phyloP scores from a whole-genome alignment of 352 stramenopile genomes.

The Phytophthora sp. region DNA sequence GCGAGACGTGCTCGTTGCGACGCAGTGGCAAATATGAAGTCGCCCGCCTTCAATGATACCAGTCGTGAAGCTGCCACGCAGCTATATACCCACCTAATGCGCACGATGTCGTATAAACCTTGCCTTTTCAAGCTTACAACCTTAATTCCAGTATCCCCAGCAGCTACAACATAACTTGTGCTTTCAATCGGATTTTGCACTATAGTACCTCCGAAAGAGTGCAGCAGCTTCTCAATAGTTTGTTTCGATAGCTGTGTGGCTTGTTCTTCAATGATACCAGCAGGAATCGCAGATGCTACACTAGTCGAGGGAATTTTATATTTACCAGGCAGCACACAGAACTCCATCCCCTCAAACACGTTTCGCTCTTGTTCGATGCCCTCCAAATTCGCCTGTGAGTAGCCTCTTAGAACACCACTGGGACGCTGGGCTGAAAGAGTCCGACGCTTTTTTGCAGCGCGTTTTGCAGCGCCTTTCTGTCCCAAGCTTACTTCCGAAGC shows the following conservation, averaged over 20 bases:
- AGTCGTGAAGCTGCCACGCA: constrained; percentile 47
- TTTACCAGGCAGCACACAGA: constrained; percentile 83
- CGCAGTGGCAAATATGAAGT: constrained; percentile 80
- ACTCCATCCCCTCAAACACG: constrained; percentile 74
- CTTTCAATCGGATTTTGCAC: constrained; percentile 83
- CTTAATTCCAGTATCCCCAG: constrained; percentile 73
- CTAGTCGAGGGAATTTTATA: constrained; percentile 40
- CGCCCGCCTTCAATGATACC: constrained; percentile 48
- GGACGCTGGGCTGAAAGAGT: constrained; percentile 17
- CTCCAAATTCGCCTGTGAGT: constrained; percentile 68
- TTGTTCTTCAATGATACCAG: constrained; percentile 39
- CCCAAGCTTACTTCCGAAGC: constrained; percentile 75
- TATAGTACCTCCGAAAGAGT: constrained; percentile 68
- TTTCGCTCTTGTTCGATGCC: constrained; percentile 57
- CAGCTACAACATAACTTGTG: constrained; percentile 72
- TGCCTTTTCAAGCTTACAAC: constrained; percentile 84
- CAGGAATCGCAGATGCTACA: constrained; percentile 31
- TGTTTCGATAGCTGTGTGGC: constrained; percentile 64
- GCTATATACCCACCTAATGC: constrained; percentile 62
- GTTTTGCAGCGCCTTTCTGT: constrained; percentile 63
- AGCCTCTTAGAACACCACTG: constrained; percentile 58
- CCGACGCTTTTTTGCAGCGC: constrained; percentile 44
- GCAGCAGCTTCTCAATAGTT: constrained; percentile 72
- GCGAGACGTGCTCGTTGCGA: constrained; percentile 53
- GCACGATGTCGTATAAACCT: constrained; percentile 76